These are phyloP conservation scores for Beauveria varroae DNA, from an alignment of 2,329 filamentous ascomycete species.

Conservation along the genomic window DNA sequence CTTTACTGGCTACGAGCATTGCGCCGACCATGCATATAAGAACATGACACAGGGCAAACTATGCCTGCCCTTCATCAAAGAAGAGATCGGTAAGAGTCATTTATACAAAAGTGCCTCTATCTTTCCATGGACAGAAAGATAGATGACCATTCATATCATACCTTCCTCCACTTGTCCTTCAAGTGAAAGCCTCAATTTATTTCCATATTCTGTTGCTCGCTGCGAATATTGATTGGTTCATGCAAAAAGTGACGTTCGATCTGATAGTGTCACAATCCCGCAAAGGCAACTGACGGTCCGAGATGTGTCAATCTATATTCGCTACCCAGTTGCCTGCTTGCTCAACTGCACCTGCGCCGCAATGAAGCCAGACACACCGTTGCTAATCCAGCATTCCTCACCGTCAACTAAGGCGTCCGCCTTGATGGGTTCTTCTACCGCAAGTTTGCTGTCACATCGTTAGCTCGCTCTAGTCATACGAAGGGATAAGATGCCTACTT, in stretches of 20 bases:
- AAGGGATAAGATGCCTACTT: conserved; percentile 32
- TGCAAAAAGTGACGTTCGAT: background rate
- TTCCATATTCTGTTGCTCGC: background rate
- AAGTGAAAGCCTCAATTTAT: background rate
- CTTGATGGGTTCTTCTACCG: conserved; percentile 55
- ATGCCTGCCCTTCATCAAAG: too few species aligned
- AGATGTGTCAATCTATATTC: background rate
- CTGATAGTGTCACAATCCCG: background rate
- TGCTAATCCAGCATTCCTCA: conserved; percentile 83
- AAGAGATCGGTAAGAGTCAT: too few species aligned
- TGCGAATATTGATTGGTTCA: background rate
- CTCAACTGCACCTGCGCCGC: conserved; percentile 33
- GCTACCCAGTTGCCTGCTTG: background rate
- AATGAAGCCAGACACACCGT: conserved; percentile 75
- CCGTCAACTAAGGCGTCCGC: conserved; percentile 55
- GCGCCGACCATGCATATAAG: too few species aligned
- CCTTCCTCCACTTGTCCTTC: background rate
- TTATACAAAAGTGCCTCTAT: too few species aligned
- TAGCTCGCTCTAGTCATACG: background rate
- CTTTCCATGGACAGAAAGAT: too few species aligned
- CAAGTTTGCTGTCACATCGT: conserved; percentile 43
- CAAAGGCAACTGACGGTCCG: background rate
- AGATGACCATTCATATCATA: too few species aligned
- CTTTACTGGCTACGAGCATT: too few species aligned
- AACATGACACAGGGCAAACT: too few species aligned